Base-by-base conservation (phyloP, 768 basidiomycete genomes). In the Lentinula aciculospora region DNA sequence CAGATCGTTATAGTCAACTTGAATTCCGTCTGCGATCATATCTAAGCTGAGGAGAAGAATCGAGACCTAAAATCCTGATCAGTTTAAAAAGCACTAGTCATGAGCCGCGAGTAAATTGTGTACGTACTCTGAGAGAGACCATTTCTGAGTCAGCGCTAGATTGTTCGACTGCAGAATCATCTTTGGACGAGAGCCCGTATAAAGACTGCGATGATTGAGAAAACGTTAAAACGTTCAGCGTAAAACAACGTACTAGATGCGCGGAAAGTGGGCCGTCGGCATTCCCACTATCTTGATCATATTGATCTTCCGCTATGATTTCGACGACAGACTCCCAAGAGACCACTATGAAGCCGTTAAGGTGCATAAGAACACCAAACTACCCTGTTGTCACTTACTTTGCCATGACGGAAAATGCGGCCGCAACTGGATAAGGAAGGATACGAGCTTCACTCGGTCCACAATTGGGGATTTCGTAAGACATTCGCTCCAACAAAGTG, bases 361-460 rank as follows among this genome's bases (percentile, higher is more conserved):
- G 12, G n/a, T n/a, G n/a, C n/a, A 46, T 19, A 2, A 32, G 3
- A 10, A 31, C n/a, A 46, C 25, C 46, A 5, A 49, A 17, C n/a
- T n/a, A n/a, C n/a, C 4, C 27, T 42, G 21, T 32, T 4, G 55
- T 68, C 27, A 25, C 56, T 53, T 62, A 88, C 88, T 76, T 78
- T 75, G 74, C 89, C 89, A 91, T 13, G 62, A 67, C 17, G 86
- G 79, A 68, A 89, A 86, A 69, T 87, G 80, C 0, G 86, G 75
- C n/a, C 76, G 82, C 28, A 92, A 75, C 63, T 86, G 86, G 29
- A 82, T 76, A 17, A 90, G 71, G 69, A 90, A 91, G 8, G 77
- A 74, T 15, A 83, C 72, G 10, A 91, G 73, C 51, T 75, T 79
- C 32, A 80, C 70, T 15, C 85, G 80, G 53, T 88, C 86, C 1